Evolutionary conservation across 2,329 filamentous ascomycete species (phyloP).

Genomic region (Verticillium isaacii): DNA sequence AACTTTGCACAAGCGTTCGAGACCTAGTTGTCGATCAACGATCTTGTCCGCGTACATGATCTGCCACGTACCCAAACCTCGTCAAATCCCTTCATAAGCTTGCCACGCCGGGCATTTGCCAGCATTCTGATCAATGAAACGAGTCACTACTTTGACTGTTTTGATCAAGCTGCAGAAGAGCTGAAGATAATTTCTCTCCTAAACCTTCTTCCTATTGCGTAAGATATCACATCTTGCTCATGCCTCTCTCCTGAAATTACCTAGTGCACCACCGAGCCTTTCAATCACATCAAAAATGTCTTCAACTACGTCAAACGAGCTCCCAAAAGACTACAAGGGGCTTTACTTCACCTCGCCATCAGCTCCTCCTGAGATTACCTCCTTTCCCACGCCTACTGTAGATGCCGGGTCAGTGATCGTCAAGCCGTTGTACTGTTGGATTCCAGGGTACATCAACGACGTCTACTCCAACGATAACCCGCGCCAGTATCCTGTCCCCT

Average conservation of each 20-base stretch:
- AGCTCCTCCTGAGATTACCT: background rate
- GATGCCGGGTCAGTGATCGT: background rate
- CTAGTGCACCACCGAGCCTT: background rate
- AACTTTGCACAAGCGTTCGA: background rate
- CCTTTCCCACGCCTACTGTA: background rate
- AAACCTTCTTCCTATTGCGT: background rate
- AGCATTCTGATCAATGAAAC: background rate
- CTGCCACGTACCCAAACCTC: background rate
- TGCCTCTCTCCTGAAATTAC: background rate
- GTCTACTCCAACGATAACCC: conserved; percentile 3
- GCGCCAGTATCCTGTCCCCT: conserved; percentile 13
- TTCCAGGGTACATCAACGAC: background rate
- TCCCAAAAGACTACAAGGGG: background rate
- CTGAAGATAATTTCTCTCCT: background rate
- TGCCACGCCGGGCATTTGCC: background rate
- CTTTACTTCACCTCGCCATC: background rate
- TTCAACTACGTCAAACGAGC: background rate
- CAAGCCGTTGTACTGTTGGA: background rate
- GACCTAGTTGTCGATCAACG: background rate
- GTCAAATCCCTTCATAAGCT: background rate
- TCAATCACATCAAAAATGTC: background rate
- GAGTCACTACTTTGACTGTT: background rate
- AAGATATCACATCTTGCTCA: background rate
- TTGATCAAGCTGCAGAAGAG: background rate
- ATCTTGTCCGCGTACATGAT: background rate